Percentiles rank a stretch among this genome's conserved stretches.
Conservation (phyloP, 257 asterid species). For the Scutellaria galericulata region DNA sequence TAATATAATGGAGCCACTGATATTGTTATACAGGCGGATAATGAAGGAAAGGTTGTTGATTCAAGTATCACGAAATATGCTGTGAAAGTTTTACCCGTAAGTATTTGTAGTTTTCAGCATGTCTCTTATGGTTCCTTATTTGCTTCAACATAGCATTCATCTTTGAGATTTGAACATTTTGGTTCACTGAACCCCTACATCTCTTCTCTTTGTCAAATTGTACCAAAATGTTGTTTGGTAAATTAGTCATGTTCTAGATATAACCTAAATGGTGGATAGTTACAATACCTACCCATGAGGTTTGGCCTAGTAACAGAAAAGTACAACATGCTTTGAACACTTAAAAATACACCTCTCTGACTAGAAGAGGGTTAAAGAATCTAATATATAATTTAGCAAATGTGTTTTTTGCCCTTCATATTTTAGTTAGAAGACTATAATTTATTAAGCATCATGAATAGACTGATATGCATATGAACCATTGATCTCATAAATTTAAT, state of each 20-base stretch:
- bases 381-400: too few relatives aligned
- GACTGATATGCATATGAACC: too few relatives aligned
- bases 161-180: background rate
- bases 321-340: too few relatives aligned
- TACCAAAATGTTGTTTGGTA: background rate
- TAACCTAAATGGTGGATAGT: too few relatives aligned
- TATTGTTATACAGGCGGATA: slow-evolving; percentile 59
- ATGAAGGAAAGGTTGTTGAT: slow-evolving; percentile 67
- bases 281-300: too few relatives aligned
- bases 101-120: slow-evolving; percentile 37
- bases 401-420: too few relatives aligned
- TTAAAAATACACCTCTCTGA: too few relatives aligned
- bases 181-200: background rate
- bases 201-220: slow-evolving; percentile 1
- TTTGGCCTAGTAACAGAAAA: too few relatives aligned
- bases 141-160: slow-evolving; percentile 6
- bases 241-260: background rate
- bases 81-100: slow-evolving; percentile 83
- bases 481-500: too few relatives aligned
- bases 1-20: slow-evolving; percentile 6
- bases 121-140: background rate
- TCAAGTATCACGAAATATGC: slow-evolving; percentile 78
- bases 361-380: too few relatives aligned
- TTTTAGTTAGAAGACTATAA: too few relatives aligned
- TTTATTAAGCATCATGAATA: too few relatives aligned